These are phyloP conservation scores for Fusarium camptoceras DNA, from an alignment of 2,329 filamentous ascomycete genomes.

Conservation along the genomic window DNA sequence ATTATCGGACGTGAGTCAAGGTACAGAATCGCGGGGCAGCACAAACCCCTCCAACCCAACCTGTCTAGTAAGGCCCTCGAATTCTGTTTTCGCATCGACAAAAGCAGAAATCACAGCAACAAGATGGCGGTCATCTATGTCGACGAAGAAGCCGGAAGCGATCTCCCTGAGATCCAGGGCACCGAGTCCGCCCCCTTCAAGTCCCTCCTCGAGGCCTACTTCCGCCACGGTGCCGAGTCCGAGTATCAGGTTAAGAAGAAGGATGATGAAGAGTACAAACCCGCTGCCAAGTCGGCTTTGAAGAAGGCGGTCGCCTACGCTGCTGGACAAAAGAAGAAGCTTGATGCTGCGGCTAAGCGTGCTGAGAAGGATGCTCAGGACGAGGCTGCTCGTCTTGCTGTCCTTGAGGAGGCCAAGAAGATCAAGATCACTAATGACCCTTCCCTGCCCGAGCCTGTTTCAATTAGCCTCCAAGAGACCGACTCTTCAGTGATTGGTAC, in stretches of 20 bases:
- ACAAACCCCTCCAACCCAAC: conserved; percentile 34
- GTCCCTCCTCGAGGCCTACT: conserved; percentile 80
- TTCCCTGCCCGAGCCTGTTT: conserved; percentile 77
- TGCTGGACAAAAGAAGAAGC: conserved; percentile 46
- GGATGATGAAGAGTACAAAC: conserved; percentile 46
- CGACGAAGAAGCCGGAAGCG: conserved; percentile 81
- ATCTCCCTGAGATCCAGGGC: conserved; percentile 75
- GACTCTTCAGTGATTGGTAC: conserved; percentile 47
- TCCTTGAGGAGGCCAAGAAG: conserved; percentile 47
- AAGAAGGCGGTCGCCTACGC: conserved; percentile 46
- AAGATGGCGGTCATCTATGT: conserved; percentile 59
- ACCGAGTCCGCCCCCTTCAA: conserved; percentile 83
- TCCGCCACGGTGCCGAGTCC: conserved; percentile 54
- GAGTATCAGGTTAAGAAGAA: conserved; percentile 60
- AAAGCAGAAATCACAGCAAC: conserved; percentile 9
- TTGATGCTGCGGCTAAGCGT: conserved; percentile 42
- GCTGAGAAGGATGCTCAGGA: conserved; percentile 45
- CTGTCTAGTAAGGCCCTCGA: background rate
- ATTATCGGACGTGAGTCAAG: conserved; percentile 40
- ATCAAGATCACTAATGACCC: conserved; percentile 66
- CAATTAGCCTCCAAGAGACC: conserved; percentile 75
- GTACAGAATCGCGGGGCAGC: conserved; percentile 33
- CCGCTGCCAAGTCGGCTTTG: conserved; percentile 45
- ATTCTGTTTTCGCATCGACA: conserved; percentile 28
- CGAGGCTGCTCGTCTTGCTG: conserved; percentile 38